phyloP scores from a whole-genome alignment of 2,329 filamentous ascomycete species.

The Coniosporium tulheliwenetii region DNA sequence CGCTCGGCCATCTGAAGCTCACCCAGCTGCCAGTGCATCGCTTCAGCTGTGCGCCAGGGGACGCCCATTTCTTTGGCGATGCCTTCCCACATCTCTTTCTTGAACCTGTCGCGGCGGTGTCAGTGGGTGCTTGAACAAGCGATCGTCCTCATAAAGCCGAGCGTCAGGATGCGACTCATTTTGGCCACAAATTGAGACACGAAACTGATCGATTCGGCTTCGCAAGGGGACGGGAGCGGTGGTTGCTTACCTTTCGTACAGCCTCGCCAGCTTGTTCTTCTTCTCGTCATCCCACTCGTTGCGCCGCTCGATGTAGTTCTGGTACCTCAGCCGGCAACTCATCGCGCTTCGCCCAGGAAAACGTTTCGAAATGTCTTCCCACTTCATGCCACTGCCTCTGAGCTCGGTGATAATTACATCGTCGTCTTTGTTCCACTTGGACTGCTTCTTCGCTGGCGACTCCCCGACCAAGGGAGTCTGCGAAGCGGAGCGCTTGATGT shows the following conservation, averaged over 20 bases:
- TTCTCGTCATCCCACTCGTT: conserved; percentile 96
- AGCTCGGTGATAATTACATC: conserved; percentile 89
- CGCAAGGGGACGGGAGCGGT: not conserved
- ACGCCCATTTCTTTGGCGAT: conserved; percentile 90
- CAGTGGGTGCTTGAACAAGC: too few species aligned
- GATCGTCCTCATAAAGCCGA: not conserved
- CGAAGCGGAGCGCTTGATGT: conserved; percentile 24
- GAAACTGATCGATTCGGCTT: not conserved
- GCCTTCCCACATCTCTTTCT: conserved; percentile 94
- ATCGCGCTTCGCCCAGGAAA: conserved; percentile 84
- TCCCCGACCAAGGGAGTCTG: conserved; percentile 31
- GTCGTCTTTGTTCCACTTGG: conserved; percentile 91
- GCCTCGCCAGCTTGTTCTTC: conserved; percentile 86
- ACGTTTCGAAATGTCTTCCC: conserved; percentile 92
- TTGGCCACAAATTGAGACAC: not conserved
- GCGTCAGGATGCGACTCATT: not conserved
- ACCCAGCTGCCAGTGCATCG: conserved; percentile 96
- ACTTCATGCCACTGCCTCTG: conserved; percentile 85
- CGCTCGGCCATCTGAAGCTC: conserved; percentile 87
- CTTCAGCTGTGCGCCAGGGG: conserved; percentile 89
- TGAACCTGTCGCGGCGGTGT: conserved; percentile 49
- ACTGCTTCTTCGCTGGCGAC: conserved; percentile 81
- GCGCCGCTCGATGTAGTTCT: conserved; percentile 87
- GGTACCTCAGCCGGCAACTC: conserved; percentile 86
- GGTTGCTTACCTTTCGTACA: conserved; percentile 74